phyloP scores from a whole-genome alignment of 305 asterid genomes.

The Fraxinus platypoda region DNA sequence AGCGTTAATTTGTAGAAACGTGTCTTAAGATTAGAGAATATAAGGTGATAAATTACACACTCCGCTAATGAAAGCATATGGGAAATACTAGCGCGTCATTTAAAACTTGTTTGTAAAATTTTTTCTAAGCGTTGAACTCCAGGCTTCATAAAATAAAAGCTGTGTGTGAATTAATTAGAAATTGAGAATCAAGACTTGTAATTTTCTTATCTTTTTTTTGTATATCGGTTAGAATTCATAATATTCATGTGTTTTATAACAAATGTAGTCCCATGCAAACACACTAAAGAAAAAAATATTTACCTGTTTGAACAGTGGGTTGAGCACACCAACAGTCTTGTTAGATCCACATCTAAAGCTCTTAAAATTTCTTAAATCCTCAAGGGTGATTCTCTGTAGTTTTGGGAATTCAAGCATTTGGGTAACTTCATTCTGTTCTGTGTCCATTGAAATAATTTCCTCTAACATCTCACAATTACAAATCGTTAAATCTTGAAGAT shows the following conservation, averaged over 20 bases:
- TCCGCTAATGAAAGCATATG: background rate
- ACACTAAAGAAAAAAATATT: background rate
- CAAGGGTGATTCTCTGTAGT: fast-evolving
- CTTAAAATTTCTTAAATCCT: background rate
- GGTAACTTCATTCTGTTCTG: background rate
- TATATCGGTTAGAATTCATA: too few species aligned
- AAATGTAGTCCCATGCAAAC: background rate
- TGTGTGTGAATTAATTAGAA: background rate
- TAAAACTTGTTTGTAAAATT: too few species aligned
- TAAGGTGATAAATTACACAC: background rate
- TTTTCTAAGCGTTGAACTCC: background rate
- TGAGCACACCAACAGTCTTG: background rate
- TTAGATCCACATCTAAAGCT: background rate
- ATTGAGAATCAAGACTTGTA: background rate
- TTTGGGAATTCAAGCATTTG: background rate
- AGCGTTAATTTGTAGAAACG: too few species aligned
- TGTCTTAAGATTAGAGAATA: too few species aligned
- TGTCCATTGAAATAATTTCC: background rate
- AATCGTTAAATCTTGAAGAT: background rate
- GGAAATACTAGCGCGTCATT: too few species aligned
- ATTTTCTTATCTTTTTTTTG: too few species aligned
- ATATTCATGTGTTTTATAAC: background rate
- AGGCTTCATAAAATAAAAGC: background rate
- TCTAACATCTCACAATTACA: background rate
- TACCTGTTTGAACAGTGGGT: background rate